Conservation (phyloP, 1,139 yeast species). For the Magnusiomyces suaveolens region DNA sequence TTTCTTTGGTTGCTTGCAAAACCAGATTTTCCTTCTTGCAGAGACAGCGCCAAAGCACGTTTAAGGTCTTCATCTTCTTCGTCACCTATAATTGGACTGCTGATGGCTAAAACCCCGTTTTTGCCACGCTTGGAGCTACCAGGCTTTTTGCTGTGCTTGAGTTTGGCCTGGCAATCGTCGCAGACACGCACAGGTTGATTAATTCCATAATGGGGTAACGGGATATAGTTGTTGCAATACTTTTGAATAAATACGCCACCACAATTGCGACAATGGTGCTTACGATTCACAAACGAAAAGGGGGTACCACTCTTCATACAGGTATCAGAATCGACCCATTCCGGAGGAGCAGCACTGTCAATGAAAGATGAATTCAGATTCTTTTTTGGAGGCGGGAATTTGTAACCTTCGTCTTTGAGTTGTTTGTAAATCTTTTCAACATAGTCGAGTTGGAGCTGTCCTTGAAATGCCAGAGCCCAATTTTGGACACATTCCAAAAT, state of each 20-base stretch:
- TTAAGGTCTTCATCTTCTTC: conserved; percentile 72
- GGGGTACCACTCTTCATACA: conserved; percentile 88
- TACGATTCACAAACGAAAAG: conserved; percentile 74
- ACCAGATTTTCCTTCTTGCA: conserved; percentile 42
- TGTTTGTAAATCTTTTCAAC: conserved; percentile 54
- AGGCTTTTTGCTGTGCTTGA: conserved; percentile 26
- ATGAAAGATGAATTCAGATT: conserved; percentile 47
- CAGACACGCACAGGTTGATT: conserved; percentile 87
- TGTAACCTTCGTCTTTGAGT: conserved; percentile 50
- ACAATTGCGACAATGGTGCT: conserved; percentile 94
- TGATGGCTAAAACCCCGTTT: not conserved
- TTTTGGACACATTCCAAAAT: conserved; percentile 60
- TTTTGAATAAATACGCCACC: conserved; percentile 89
- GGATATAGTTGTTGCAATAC: conserved; percentile 61
- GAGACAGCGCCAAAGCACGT: conserved; percentile 68
- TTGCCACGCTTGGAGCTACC: not conserved
- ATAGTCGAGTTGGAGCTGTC: conserved; percentile 57
- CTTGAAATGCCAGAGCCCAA: conserved; percentile 68
- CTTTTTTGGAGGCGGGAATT: conserved; percentile 44
- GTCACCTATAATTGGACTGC: conserved; percentile 20
- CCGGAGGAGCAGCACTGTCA: conserved; percentile 92
- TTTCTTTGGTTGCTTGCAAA: conserved; percentile 3
- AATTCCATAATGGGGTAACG: conserved; percentile 79
- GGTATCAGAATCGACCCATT: conserved; percentile 92
- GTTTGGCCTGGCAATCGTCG: conserved; percentile 69